Percentiles rank a stretch among this genome's conserved stretches.
phyloP scores from a whole-genome alignment of 805 yeast genomes.

The Saccharomycopsis sp. region DNA sequence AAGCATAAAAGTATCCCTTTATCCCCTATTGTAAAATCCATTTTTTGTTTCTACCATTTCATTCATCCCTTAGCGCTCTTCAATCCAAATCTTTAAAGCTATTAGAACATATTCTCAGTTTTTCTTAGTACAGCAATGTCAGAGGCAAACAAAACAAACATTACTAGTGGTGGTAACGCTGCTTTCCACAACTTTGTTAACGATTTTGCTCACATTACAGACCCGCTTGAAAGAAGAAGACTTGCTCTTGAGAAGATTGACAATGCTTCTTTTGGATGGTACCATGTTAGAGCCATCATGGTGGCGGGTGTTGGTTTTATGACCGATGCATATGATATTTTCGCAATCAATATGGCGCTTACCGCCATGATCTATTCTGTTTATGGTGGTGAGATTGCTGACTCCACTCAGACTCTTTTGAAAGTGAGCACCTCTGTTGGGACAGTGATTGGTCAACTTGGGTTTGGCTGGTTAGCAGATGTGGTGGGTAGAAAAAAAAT shows the following conservation, averaged over 20 bases:
- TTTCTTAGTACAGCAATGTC: not conserved
- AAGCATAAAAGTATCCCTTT: too few relatives aligned
- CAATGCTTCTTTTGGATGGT: slow-evolving; percentile 72
- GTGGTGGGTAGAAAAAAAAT: slow-evolving; percentile 75
- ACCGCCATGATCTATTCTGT: slow-evolving; percentile 70
- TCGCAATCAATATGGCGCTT: slow-evolving; percentile 77
- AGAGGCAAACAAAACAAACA: not conserved
- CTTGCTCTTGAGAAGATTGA: slow-evolving; percentile 78
- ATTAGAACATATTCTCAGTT: too few relatives aligned
- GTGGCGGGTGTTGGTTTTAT: slow-evolving; percentile 86
- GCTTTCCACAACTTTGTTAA: slow-evolving; percentile 78
- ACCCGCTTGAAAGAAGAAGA: slow-evolving; percentile 82
- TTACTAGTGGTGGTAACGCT: slow-evolving; percentile 67
- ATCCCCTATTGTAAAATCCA: too few relatives aligned
- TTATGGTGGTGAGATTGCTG: slow-evolving; percentile 58
- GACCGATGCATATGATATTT: slow-evolving; percentile 89
- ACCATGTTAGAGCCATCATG: slow-evolving; percentile 69
- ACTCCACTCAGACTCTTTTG: slow-evolving; percentile 64
- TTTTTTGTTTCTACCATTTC: too few relatives aligned
- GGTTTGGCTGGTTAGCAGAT: slow-evolving; percentile 80
- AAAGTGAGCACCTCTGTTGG: slow-evolving; percentile 91
- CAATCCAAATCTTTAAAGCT: too few relatives aligned
- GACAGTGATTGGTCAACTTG: slow-evolving; percentile 84
- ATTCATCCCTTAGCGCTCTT: too few relatives aligned
- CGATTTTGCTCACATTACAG: slow-evolving; percentile 73